Base-by-base conservation (phyloP, 352 stramenopile genomes). In the Globisporangium barbulae region DNA sequence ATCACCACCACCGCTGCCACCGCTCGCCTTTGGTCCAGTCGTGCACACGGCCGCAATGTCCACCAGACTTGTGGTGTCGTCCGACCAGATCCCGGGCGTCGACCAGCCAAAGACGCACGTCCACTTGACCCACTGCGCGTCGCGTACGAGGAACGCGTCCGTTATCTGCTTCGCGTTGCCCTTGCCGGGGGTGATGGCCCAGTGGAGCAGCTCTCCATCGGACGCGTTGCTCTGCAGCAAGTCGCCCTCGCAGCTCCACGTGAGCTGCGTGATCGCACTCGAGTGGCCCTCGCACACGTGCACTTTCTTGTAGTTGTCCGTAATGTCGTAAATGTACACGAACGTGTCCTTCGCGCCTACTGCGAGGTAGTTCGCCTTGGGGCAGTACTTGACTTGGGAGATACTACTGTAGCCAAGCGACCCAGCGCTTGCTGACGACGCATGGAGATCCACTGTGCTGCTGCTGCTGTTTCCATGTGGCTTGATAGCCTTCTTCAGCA, bases 151-250 rank as follows among this genome's bases (percentile, higher is more conserved):
- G 30, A 91, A 86, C 22, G 68, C 71, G 55, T 91, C 83, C 0
- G 77, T 87, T 59, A 91, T 79, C 56, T 89, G 80, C 59, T 88
- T 89, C 21, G 72, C 71, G 33, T 63, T 72, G 7, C 68, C 69
- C 31, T 71, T 75, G 0, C 65, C 61, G 0, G 69, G 54, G 21
- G 72, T 65, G 17, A 83, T 33, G 13, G 75, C 65, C 83, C 83
- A 91, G 56, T 85, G 75, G 9, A 90, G 54, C 42, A 90, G 72
- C 37, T 91, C 83, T 6, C 83, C 77, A 56, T 91, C 80, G 6
- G 73, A 70, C 15, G 83, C 75, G 59, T 97, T 98, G 57, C 74
- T 93, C 52, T 90, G 79, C 2, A 98, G 49, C 31, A 95, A 87
- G 35, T 85, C 80, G 4, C 78, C 75, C 13, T 97, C 87, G 9